Evolutionary conservation across 768 basidiomycete genomes (phyloP), one percentile per base, ranked within the genome.

Genomic region (Dioszegia crocea): DNA sequence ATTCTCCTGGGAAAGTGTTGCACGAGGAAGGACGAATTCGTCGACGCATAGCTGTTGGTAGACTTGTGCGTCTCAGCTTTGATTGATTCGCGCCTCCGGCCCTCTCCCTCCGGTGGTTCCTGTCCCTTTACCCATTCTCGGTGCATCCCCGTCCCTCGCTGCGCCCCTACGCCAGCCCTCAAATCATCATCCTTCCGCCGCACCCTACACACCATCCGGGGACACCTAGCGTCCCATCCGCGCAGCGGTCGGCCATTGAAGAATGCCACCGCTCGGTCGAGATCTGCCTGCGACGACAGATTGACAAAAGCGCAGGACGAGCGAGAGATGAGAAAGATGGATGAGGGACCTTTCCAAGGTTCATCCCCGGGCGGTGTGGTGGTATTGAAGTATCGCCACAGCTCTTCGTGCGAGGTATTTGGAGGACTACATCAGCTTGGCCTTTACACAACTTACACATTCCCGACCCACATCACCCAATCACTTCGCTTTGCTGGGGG

Each of bases 381-480:
- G 47, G 76, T 70, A 62, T 82, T 86, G 79, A 97, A 92, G 75
- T 92, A 93, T 6, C 80, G 80, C 87, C 86, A 88, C 3, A 96
- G 80, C 70, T 96, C 92, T 64, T 90, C 86, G 60, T 90, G 83
- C 2, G 84, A 84, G 16, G 89, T 85, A 67, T 92, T 89, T 4
- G 82, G 81, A 4, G 74, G 74, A 26, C 71, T 75, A 48, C 44
- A n/a, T 38, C 44, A 43, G 45, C 50, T 14, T 11, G n/a, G 24
- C 2, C 39, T 36, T 24, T 1, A n/a, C 29, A 16, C 31, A 3
- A 73, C 70, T 69, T 60, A 74, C 70, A 96, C 87, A 70, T 97
- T 97, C 10, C 93, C 93, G 12, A 85, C 86, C 93, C 93, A 96
- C 89, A 92, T 90, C 1, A 91, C 91, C 89, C 88, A 93, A 59